Evolutionary conservation across 2,329 filamentous ascomycete species (phyloP), one percentile per base, ranked within the genome.

Genomic region (Curvularia verruculosa): DNA sequence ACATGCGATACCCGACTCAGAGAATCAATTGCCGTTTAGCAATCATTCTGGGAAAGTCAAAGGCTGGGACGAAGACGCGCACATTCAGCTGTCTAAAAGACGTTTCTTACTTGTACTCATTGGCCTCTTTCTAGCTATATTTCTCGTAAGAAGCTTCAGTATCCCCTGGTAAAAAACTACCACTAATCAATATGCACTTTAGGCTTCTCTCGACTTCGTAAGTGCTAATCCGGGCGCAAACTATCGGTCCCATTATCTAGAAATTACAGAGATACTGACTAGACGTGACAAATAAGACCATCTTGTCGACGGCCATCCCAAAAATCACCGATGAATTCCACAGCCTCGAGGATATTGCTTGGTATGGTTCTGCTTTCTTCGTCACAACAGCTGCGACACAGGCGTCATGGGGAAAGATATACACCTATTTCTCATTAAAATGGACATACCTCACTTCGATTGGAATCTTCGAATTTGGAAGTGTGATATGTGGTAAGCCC

Each of bases 331-430:
- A 64, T n/a, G 41, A 69, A 21, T 76, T 77, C 54, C 49, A 68
- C 18, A 62, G 64, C 21, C 61, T 75, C 4, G 60, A 61, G 8
- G 70, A 76, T 44, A 64, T 71, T 19, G 61, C 66, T 28, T 72
- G 74, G 68, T 75, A 70, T 54, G 71, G 50, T 7, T 65, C 61
- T 5, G 69, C 77, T 1, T 82, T 64, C 37, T 60, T 54, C 48
- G 55, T 65, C 3, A 53, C 63, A 1, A 43, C 58, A 2, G 64
- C 59, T 28, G 61, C 58, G 9, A 50, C 56, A 19, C 61, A 63
- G 7, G 61, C 58, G 0, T 54, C 65, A n/a, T 56, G 58, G 21
- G 61, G 64, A 1, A 59, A 62, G 21, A 36, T 55, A 1, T 68
- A 55, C 43, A 57, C 51, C 1, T 31, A 61, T 10, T 68, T 65